Base-by-base conservation (phyloP, 1,139 yeast species). In the Yamadazyma pseudoaaseri region DNA sequence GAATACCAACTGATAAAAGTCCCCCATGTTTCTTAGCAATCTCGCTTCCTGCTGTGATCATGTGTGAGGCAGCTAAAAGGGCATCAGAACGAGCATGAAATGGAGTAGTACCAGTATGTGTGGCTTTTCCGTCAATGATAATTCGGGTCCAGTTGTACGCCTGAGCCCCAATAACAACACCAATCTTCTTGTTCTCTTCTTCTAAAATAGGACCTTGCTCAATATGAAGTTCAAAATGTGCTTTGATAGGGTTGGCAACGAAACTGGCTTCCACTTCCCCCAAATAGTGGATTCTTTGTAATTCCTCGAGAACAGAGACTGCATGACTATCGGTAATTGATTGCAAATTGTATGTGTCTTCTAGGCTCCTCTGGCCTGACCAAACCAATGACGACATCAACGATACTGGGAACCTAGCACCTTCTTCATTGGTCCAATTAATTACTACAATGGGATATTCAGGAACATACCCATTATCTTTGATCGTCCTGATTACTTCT, bases 91-190 rank as follows among this genome's bases (percentile, higher is more conserved):
- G 69, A 27, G 73, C 63, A 27, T 58, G 56, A 62, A 82, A 60
- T n/a, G 89, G 89, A 0, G 90, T 82, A 1, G 89, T 79, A 14
- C 90, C 90, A 0, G 89, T 77, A 51, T 82, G 90, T 30, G 78
- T 79, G 3, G 85, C 81, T 45, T 67, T 71, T 17, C 90, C 90
- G 13, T 48, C 57, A 13, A 81, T 71, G 15, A 58, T 66, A 12
- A 79, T 65, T 33, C 68, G 72, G 39, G 67, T 63, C 89, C 90
- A 82, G 28, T 68, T 60, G 48, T 76, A 79, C 3, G 83, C 85
- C 53, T 82, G 87, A 15, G 73, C 86, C 13, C 85, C 85, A 9
- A 66, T 63, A 3, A 81, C 87, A 26, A 81, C 64, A 15, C 89
- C 90, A 38, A 82, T 76, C 40, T 70, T 70, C 47, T 75, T 70